A percentile compares a stretch with the other conserved stretches of the same genome.
Evolutionary conservation across 495 filamentous ascomycete species (phyloP).

Genomic region (Aspergillus bertholletiae): DNA sequence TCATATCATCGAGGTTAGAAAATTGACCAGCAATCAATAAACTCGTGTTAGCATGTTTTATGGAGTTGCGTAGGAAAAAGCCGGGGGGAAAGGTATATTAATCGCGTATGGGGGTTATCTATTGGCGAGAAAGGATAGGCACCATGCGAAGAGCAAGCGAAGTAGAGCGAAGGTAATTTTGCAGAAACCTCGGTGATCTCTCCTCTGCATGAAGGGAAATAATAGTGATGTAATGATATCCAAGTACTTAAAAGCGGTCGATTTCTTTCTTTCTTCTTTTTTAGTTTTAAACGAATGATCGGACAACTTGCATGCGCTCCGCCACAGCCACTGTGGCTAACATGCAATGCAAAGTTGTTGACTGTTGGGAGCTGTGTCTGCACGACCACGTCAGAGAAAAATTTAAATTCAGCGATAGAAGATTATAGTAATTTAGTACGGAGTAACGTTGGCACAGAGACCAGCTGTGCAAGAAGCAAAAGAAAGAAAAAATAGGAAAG

Average conservation of each 20-base stretch:
- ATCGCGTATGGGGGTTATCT: background rate
- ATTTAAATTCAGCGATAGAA: conserved; percentile 7
- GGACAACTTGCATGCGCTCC: conserved; percentile 35
- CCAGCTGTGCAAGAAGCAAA: conserved; percentile 13
- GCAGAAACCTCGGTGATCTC: background rate
- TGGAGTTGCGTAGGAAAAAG: background rate
- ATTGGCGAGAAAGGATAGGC: background rate
- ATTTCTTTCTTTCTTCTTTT: background rate
- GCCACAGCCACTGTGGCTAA: conserved; percentile 38
- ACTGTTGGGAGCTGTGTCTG: conserved; percentile 21
- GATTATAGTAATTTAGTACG: background rate
- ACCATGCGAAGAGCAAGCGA: background rate
- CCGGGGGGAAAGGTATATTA: background rate
- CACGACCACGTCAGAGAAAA: conserved; percentile 30
- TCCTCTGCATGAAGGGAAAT: conserved; percentile 2
- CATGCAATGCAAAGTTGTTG: conserved; percentile 9
- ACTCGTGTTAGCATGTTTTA: background rate
- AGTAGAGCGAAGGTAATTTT: background rate
- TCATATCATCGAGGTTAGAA: background rate
- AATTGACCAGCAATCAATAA: background rate
- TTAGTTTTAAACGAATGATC: background rate
- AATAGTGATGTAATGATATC: conserved; percentile 1
- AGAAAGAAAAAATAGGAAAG: conserved; percentile 9
- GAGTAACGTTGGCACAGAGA: conserved; percentile 11
- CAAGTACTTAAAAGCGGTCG: background rate